Conservation (phyloP, 352 stramenopile genomes). For the Thraustochytrium striatum region DNA sequence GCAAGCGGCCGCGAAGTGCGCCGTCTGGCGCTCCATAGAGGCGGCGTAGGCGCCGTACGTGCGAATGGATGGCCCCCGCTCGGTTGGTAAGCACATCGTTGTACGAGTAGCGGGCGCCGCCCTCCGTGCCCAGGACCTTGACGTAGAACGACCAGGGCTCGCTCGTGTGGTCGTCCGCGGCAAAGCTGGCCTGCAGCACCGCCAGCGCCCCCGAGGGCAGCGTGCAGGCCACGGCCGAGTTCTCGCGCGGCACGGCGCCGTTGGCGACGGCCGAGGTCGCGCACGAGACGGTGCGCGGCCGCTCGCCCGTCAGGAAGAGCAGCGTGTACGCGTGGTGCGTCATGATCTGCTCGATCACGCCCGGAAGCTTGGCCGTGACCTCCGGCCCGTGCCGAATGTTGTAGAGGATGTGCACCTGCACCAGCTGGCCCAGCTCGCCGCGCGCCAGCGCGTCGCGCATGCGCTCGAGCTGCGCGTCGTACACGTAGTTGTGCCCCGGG, state of each 20-base stretch:
- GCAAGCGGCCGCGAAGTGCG: neutral
- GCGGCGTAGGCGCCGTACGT: neutral
- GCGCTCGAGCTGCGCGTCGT: conserved; percentile 10
- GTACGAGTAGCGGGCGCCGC: conserved; percentile 6
- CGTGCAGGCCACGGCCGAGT: neutral
- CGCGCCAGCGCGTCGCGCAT: neutral
- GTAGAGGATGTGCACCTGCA: conserved; percentile 2
- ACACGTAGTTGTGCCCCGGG: conserved; percentile 24
- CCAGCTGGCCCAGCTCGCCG: neutral
- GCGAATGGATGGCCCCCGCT: neutral
- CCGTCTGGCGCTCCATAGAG: neutral
- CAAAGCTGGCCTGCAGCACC: neutral
- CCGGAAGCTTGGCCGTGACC: neutral
- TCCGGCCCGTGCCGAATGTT: neutral
- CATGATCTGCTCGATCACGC: conserved; percentile 14
- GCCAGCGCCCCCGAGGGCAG: neutral
- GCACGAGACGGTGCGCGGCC: neutral
- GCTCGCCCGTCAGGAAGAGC: neutral
- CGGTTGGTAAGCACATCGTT: conserved; percentile 6
- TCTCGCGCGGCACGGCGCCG: neutral
- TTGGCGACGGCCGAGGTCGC: neutral
- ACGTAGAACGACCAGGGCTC: conserved; percentile 4
- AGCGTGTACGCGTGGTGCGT: neutral
- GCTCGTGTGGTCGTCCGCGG: conserved; percentile 1
- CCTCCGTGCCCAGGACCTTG: conserved; percentile 23